Evolutionary conservation across 2,329 filamentous ascomycete genomes (phyloP).

Genomic region (Alternaria panax): DNA sequence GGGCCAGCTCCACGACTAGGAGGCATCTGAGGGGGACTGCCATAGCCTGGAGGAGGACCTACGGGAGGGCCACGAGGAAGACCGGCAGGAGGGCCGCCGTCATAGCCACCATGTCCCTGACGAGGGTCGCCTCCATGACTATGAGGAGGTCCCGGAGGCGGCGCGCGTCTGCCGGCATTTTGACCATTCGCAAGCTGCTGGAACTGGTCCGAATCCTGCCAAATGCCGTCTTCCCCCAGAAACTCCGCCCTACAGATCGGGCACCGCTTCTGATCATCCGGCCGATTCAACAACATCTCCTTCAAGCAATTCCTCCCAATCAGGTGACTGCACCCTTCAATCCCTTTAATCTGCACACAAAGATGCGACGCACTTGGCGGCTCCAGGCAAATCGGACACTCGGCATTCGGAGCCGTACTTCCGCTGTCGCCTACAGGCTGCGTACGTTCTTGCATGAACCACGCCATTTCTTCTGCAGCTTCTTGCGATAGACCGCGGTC

Average conservation of each 20-base stretch:
- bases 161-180: not conserved
- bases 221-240: slow-evolving; percentile 4
- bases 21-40: not conserved
- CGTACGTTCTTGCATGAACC: slow-evolving; percentile 12
- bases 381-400: slow-evolving; percentile 23
- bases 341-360: slow-evolving; percentile 19
- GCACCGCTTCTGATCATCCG: slow-evolving; percentile 20
- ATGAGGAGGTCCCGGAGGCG: not conserved
- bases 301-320: slow-evolving; percentile 25
- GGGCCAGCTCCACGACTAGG: not conserved
- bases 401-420: slow-evolving; percentile 1
- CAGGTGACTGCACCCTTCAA: slow-evolving; percentile 24
- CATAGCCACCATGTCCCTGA: not conserved
- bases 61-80: not conserved
- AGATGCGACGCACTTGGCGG: slow-evolving; percentile 8
- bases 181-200: slow-evolving; percentile 1
- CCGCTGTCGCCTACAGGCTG: not conserved
- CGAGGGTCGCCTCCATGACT: not conserved
- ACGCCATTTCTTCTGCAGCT: not conserved
- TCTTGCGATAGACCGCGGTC: not conserved
- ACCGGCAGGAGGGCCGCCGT: not conserved
- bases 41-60: not conserved
- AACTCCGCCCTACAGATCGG: slow-evolving; percentile 29
- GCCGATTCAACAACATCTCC: slow-evolving; percentile 10
- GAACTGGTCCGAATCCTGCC: not conserved